Conservation (phyloP, 805 yeast genomes). For the Nakazawaea sp. region DNA sequence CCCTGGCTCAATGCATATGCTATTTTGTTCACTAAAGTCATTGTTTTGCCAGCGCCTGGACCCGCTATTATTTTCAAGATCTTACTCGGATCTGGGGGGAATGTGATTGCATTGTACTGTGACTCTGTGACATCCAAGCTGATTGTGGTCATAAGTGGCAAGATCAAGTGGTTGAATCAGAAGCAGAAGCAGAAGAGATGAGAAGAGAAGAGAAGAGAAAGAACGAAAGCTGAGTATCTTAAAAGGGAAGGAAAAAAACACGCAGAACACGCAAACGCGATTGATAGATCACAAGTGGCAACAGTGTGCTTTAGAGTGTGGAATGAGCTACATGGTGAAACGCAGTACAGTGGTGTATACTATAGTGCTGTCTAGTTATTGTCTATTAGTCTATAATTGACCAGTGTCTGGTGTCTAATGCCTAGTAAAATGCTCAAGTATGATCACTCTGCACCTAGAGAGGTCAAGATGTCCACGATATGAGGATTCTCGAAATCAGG, state of each 20-base stretch:
- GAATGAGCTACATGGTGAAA: no score
- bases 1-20: slow-evolving; percentile 34
- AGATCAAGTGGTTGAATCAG: slow-evolving; percentile 8
- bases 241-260: background rate
- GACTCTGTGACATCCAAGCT: slow-evolving; percentile 31
- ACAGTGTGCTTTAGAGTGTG: no score
- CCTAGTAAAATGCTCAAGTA: no score
- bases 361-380: no score
- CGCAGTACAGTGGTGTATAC: no score
- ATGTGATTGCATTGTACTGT: slow-evolving; percentile 38
- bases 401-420: no score
- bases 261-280: no score
- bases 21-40: slow-evolving; percentile 48
- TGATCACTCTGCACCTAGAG: no score
- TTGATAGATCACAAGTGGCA: no score
- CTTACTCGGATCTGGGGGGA: slow-evolving; percentile 29
- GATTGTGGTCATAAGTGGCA: no score
- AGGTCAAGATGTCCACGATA: background rate
- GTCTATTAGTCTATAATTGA: no score
- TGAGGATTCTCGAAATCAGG: slow-evolving; percentile 17
- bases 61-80: slow-evolving; percentile 55
- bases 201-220: background rate
- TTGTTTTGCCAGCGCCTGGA: slow-evolving; percentile 72
- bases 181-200: background rate
- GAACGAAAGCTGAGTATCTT: background rate